These are phyloP conservation scores for Trametes coccinea DNA, from an alignment of 768 basidiomycete genomes.

Conservation along the genomic window DNA sequence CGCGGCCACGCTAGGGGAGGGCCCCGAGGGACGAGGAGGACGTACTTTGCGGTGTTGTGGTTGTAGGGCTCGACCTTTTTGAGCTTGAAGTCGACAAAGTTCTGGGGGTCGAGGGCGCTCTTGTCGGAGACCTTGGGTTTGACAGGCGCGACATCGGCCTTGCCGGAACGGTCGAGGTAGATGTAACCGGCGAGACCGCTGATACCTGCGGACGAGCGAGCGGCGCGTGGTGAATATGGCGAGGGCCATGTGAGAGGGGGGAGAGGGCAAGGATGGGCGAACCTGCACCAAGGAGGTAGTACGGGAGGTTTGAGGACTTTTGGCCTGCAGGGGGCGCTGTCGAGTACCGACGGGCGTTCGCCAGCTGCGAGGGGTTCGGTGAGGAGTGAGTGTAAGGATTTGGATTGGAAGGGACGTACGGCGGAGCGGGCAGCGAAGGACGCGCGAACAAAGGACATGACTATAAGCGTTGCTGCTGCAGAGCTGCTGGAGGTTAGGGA, in stretches of 20 bases:
- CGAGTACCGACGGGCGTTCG: constrained; percentile 46
- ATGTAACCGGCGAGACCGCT: constrained; percentile 43
- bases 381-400: not conserved
- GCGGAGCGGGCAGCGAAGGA: constrained; percentile 20
- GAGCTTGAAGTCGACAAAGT: constrained; percentile 80
- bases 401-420: not conserved
- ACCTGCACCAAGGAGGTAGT: constrained; percentile 51
- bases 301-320: constrained; percentile 50
- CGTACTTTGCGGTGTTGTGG: constrained; percentile 85
- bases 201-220: constrained; percentile 36
- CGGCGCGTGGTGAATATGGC: constrained; percentile 8
- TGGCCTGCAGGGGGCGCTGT: constrained; percentile 43
- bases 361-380: not conserved
- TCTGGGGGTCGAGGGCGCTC: constrained; percentile 73
- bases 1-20: not conserved
- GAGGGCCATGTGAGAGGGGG: too few species aligned
- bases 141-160: constrained; percentile 18
- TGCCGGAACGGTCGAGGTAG: constrained; percentile 46
- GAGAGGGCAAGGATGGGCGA: constrained; percentile 22
- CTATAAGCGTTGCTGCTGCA: not conserved
- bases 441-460: constrained; percentile 30
- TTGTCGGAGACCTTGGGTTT: constrained; percentile 44
- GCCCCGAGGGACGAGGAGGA: not conserved
- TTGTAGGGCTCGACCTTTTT: constrained; percentile 85
- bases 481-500: too few species aligned